A percentile compares a stretch with the other conserved stretches of the same genome.
Evolutionary conservation across 768 basidiomycete species (phyloP).

Genomic region (Boletus reticuloceps): DNA sequence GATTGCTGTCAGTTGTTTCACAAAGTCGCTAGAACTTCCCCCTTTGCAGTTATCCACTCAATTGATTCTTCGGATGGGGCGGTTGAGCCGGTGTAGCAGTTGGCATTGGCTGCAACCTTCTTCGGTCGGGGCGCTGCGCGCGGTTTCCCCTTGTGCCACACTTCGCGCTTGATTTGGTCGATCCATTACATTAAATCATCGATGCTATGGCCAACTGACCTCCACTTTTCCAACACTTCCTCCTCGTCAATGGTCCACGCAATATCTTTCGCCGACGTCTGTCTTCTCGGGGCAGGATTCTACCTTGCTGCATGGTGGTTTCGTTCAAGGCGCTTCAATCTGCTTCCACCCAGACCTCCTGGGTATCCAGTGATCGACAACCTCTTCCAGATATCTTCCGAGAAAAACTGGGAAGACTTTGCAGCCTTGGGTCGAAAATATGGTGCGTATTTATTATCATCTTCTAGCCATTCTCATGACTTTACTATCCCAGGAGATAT

Average conservation of each 20-base stretch:
- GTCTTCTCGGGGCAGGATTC: slow-evolving; percentile 16
- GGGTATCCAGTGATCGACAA: slow-evolving; percentile 49
- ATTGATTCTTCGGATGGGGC: no score
- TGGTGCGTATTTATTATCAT: slow-evolving; percentile 33
- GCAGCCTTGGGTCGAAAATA: slow-evolving; percentile 51
- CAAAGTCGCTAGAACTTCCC: no score
- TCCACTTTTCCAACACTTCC: no score
- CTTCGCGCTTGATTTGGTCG: no score
- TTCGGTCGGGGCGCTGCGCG: no score
- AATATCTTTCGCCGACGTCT: slow-evolving; percentile 1
- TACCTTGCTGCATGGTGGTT: slow-evolving; percentile 4
- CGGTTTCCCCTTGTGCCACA: no score
- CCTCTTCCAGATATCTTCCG: slow-evolving; percentile 49
- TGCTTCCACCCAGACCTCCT: slow-evolving; percentile 21
- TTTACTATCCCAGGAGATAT: slow-evolving; percentile 25
- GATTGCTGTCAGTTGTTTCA: no score
- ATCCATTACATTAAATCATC: no score
- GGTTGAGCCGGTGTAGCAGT: no score
- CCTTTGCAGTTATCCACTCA: no score
- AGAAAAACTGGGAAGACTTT: slow-evolving; percentile 51
- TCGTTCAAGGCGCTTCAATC: not conserved
- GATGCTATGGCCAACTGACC: no score
- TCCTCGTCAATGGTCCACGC: not conserved
- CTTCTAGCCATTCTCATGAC: not conserved
- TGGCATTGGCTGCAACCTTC: no score